phyloP scores from a whole-genome alignment of 495 filamentous ascomycete genomes.

The Cercophora sp. region DNA sequence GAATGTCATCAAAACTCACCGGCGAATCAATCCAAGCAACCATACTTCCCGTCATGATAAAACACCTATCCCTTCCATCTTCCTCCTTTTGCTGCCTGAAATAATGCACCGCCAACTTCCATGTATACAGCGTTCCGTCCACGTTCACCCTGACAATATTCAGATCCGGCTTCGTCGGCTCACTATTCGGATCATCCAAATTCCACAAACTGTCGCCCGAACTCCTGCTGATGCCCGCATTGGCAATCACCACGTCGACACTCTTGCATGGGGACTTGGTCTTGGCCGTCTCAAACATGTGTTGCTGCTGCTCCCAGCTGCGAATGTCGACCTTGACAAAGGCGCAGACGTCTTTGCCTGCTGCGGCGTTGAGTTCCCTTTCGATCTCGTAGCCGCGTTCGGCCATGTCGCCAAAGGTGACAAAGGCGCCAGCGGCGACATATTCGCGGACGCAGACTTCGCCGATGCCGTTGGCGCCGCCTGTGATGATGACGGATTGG shows the following conservation, averaged over 20 bases:
- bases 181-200: conserved; percentile 30
- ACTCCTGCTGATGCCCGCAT: conserved; percentile 37
- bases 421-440: conserved; percentile 36
- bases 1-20: conserved; percentile 12
- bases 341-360: conserved; percentile 11
- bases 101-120: conserved; percentile 43
- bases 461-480: conserved; percentile 43
- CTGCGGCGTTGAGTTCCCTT: conserved; percentile 14
- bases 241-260: conserved; percentile 33
- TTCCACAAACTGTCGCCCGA: conserved; percentile 29
- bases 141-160: conserved; percentile 42
- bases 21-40: conserved; percentile 28
- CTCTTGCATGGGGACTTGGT: conserved; percentile 16
- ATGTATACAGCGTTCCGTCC: conserved; percentile 36
- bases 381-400: conserved; percentile 26
- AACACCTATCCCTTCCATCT: conserved; percentile 29
- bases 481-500: conserved; percentile 41
- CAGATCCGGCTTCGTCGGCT: conserved; percentile 36
- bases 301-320: conserved; percentile 27
- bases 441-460: conserved; percentile 39
- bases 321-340: conserved; percentile 34
- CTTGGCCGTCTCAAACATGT: conserved; percentile 25
- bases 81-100: conserved; percentile 35
- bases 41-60: conserved; percentile 33
- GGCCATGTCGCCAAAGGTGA: conserved; percentile 44